A percentile compares a stretch with the other conserved stretches of the same genome.
These are phyloP conservation scores for Nicotiana noctiflora DNA, from an alignment of 257 asterid species.

Conservation along the genomic window DNA sequence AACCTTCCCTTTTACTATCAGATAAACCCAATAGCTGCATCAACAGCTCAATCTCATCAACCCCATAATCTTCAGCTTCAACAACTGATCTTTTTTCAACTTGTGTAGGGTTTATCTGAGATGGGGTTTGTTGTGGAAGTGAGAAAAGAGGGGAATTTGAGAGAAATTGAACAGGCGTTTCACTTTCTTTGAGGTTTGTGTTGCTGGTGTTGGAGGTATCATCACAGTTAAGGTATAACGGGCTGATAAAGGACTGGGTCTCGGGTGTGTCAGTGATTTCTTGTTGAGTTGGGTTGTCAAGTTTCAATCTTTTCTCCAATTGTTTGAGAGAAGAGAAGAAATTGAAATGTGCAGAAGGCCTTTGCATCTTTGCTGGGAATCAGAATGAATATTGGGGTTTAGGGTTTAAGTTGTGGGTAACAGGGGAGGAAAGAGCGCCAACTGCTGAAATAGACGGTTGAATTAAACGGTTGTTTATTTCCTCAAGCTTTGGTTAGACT, in stretches of 20 bases:
- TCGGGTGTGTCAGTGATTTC: conserved; percentile 6
- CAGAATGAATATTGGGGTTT: neutral
- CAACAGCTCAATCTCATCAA: conserved; percentile 38
- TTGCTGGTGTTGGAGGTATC: conserved; percentile 15
- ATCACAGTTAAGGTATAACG: conserved; percentile 36
- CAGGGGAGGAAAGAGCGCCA: too few species aligned
- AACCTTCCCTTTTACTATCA: conserved; percentile 11
- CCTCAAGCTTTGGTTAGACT: too few species aligned
- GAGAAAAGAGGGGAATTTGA: conserved; percentile 32
- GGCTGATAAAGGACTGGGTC: conserved; percentile 36
- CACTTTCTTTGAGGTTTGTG: conserved; percentile 40
- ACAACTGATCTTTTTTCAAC: neutral
- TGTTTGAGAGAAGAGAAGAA: conserved; percentile 55
- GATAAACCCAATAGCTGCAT: conserved; percentile 40
- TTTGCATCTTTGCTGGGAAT: conserved; percentile 4
- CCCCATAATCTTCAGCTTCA: conserved; percentile 14
- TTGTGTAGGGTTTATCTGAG: conserved; percentile 5
- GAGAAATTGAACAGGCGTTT: conserved; percentile 40
- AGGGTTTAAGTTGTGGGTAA: neutral
- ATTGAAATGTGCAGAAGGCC: conserved; percentile 21
- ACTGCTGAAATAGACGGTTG: too few species aligned
- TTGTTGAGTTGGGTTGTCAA: conserved; percentile 20
- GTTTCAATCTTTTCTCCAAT: conserved; percentile 55
- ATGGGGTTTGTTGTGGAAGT: conserved; percentile 16
- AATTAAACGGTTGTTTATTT: too few species aligned